Conservation (phyloP, 805 yeast species). For the Myxozyma udenii region DNA sequence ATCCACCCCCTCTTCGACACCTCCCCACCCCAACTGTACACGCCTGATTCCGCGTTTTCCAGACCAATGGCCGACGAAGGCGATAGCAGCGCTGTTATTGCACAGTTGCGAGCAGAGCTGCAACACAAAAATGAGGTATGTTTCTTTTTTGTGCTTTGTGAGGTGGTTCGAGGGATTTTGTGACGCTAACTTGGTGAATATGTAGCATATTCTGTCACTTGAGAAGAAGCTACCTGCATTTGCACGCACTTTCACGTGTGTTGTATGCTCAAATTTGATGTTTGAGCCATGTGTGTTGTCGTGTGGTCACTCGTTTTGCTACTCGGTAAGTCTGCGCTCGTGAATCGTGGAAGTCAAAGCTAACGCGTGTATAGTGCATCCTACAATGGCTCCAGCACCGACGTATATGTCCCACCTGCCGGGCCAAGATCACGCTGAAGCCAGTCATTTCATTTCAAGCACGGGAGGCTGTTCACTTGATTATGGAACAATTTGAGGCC, state of each 20-base stretch:
- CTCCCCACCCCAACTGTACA: too few relatives aligned
- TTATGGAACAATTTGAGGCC: conserved; percentile 9
- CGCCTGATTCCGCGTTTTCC: too few relatives aligned
- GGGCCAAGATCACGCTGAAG: conserved; percentile 3
- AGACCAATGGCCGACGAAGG: neutral
- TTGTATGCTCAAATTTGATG: conserved; percentile 26
- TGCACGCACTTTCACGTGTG: conserved; percentile 11
- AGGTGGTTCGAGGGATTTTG: neutral
- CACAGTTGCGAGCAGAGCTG: conserved; percentile 12
- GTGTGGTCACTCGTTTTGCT: conserved; percentile 31
- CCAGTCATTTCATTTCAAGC: conserved; percentile 25
- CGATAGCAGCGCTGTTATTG: neutral
- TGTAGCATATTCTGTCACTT: conserved; percentile 7
- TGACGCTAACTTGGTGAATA: neutral
- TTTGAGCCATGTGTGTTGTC: conserved; percentile 27
- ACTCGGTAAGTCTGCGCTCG: conserved; percentile 10
- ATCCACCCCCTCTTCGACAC: too few relatives aligned
- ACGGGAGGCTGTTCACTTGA: conserved; percentile 6
- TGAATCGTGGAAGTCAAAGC: neutral
- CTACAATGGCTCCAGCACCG: conserved; percentile 19
- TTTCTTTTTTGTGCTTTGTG: neutral
- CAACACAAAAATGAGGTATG: conserved; percentile 21
- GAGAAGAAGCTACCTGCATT: conserved; percentile 8
- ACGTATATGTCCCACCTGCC: conserved; percentile 25
- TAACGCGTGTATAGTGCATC: conserved; percentile 16